Evolutionary conservation across 2,329 filamentous ascomycete genomes (phyloP).

Genomic region (Aspergillus carbonarius): DNA sequence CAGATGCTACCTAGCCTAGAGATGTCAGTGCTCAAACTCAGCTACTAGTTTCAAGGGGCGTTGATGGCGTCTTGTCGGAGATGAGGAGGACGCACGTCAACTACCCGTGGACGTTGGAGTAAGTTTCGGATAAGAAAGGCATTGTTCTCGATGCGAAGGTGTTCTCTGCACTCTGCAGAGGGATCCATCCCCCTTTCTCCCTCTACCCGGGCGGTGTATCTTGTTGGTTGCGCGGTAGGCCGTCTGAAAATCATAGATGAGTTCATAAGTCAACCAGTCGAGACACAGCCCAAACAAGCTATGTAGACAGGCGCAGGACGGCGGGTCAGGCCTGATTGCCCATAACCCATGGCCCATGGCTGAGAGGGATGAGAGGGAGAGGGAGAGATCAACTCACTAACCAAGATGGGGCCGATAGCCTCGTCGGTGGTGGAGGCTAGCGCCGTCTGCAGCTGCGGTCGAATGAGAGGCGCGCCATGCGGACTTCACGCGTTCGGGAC

Average conservation of each 20-base stretch:
- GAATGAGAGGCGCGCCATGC: not conserved
- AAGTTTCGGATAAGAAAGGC: not conserved
- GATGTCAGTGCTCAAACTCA: constrained; percentile 5
- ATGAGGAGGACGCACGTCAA: constrained; percentile 5
- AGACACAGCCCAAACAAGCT: not conserved
- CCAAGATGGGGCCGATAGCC: too few relatives aligned
- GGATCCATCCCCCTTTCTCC: not conserved
- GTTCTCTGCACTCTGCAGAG: not conserved
- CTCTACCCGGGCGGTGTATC: not conserved
- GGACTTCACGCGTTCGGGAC: constrained; percentile 1
- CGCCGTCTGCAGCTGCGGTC: not conserved
- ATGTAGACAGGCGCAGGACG: not conserved
- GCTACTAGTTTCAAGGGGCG: constrained; percentile 3
- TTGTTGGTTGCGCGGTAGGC: not conserved
- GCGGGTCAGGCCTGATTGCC: not conserved
- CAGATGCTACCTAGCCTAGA: constrained; percentile 3
- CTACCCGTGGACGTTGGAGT: not conserved
- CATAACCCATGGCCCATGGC: not conserved
- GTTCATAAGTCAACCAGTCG: not conserved
- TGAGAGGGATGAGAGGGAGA: not conserved
- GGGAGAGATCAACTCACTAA: not conserved
- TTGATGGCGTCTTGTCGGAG: not conserved
- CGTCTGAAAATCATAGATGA: not conserved
- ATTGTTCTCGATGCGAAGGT: not conserved
- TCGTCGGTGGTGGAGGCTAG: not conserved